Percentiles rank a stretch among this genome's conserved stretches.
Evolutionary conservation across 192 early-diverging fungal species (phyloP).

Genomic region (Obelidium mucronatum): DNA sequence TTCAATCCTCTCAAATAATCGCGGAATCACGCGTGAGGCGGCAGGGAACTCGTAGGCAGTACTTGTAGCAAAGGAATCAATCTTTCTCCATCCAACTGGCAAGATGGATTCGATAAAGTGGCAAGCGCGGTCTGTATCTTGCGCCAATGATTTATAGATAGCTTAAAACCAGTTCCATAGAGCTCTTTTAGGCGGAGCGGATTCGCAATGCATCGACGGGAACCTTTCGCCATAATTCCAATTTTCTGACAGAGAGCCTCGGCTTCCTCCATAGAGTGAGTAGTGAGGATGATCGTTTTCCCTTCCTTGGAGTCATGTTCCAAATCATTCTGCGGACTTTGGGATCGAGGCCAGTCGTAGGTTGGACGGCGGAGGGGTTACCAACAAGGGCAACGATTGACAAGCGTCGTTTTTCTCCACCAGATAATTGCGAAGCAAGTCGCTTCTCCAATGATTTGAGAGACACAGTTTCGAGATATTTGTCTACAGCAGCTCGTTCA

Average conservation of each 20-base stretch:
- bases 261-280: slow-evolving; percentile 83
- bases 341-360: not conserved
- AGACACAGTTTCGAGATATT: not conserved
- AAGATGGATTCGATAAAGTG: slow-evolving; percentile 52
- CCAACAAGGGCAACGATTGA: slow-evolving; percentile 57
- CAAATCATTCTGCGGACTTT: slow-evolving; percentile 25
- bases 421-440: slow-evolving; percentile 43
- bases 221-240: slow-evolving; percentile 80
- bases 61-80: slow-evolving; percentile 65
- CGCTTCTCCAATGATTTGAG: not conserved
- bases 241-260: slow-evolving; percentile 72
- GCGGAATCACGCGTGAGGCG: slow-evolving; percentile 49
- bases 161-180: slow-evolving; percentile 76
- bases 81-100: slow-evolving; percentile 52
- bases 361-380: slow-evolving; percentile 41
- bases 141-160: slow-evolving; percentile 58
- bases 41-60: slow-evolving; percentile 70
- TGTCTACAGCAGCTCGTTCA: not conserved
- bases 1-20: slow-evolving; percentile 63
- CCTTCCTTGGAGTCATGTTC: slow-evolving; percentile 29
- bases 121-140: slow-evolving; percentile 45
- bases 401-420: slow-evolving; percentile 64
- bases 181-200: slow-evolving; percentile 72
- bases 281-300: slow-evolving; percentile 55
- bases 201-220: slow-evolving; percentile 68